phyloP scores from a whole-genome alignment of 2,329 filamentous ascomycete genomes.

The Talaromyces islandicus region DNA sequence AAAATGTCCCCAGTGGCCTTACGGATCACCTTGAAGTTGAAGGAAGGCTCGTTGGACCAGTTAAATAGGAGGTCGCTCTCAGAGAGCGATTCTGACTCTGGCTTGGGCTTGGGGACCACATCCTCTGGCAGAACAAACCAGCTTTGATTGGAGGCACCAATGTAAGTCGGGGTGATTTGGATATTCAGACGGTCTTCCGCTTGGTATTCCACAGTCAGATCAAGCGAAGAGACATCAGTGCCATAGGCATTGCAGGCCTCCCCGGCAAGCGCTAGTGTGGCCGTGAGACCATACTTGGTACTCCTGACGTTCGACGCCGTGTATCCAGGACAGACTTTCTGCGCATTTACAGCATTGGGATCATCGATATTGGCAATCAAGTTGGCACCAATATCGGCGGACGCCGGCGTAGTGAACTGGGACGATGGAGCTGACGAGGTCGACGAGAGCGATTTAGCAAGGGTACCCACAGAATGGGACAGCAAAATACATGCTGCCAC shows the following conservation, averaged over 20 bases:
- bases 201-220: constrained; percentile 63
- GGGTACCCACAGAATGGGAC: neutral
- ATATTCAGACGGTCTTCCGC: constrained; percentile 61
- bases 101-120: constrained; percentile 53
- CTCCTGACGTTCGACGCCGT: constrained; percentile 46
- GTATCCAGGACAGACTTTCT: constrained; percentile 58
- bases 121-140: constrained; percentile 63
- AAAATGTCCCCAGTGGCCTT: constrained; percentile 59
- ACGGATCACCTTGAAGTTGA: constrained; percentile 52
- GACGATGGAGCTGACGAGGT: neutral
- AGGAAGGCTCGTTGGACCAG: constrained; percentile 54
- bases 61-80: constrained; percentile 44
- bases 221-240: constrained; percentile 62
- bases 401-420: neutral
- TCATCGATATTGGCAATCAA: constrained; percentile 58
- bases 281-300: constrained; percentile 44
- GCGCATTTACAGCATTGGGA: constrained; percentile 57
- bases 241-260: constrained; percentile 67
- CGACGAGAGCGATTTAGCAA: neutral
- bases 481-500: neutral
- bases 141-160: constrained; percentile 56
- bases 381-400: neutral
- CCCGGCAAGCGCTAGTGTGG: constrained; percentile 48
- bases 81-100: constrained; percentile 34
- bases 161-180: constrained; percentile 61